Base-by-base conservation (phyloP, 345 rosid genomes). In the Gossypioides kirkii region DNA sequence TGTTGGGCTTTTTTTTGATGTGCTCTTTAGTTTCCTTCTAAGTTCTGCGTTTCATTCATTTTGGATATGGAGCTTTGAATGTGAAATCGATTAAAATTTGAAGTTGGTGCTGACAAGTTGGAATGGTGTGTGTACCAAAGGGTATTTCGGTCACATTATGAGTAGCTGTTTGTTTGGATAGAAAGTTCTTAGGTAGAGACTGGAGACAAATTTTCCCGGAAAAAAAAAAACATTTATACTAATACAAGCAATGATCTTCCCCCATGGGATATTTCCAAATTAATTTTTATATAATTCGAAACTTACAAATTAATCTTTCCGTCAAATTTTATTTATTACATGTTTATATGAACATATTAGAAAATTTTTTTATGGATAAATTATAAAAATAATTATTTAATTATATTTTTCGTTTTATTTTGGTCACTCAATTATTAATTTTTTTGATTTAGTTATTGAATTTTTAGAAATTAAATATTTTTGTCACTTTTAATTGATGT, bases 1-100 rank as follows among this genome's bases (percentile, higher is more conserved):
- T 52, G 10, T 38, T 50, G 18, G 47, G 63, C 79, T 54, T 62
- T 73, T 62, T 73, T 63, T 56, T 52, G 77, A 54, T 26, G 14
- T 56, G 52, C 59, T 47, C 41, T 25, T 25, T 18, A 49, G 23
- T 63, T 73, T 61, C 59, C 62, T 61, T 60, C 65, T 8, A 49
- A 49, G 6, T 17, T 4, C 9, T 23, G 42, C 13, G 9, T 25
- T 25, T 46, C 8, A 18, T 42, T 64, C 69, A 20, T 20, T 2
- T 62, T 62, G 23, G 22, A 4, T 3, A n/a, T 42, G 52, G 52
- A 42, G 69, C 5, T 62, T 38, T 36, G 47, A 3, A 6, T 5
- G 32, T 11, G 28, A 43, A 9, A 12, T 8, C 3, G 17, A 16
- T 61, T 1, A 17, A 50, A 17, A 32, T 32, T 17, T 17, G 45